These are phyloP conservation scores for Phytophthora pseudosyringae DNA, from an alignment of 352 stramenopile species.

Conservation along the genomic window DNA sequence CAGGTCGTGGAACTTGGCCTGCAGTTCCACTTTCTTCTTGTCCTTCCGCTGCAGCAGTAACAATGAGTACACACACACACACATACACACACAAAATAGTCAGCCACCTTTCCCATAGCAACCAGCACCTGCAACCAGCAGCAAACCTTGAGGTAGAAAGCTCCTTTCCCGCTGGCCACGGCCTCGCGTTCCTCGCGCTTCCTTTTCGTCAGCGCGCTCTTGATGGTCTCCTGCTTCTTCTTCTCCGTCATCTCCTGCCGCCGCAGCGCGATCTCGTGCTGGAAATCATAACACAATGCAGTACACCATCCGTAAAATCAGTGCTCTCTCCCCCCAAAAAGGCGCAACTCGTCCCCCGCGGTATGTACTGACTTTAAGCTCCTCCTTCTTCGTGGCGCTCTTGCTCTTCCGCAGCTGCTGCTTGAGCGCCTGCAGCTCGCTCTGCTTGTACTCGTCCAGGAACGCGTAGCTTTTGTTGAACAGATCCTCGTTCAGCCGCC, in stretches of 20 bases:
- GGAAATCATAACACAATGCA: conserved; percentile 1
- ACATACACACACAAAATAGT: neutral
- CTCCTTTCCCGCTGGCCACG: conserved; percentile 90
- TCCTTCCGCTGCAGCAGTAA: conserved; percentile 76
- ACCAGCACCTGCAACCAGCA: neutral
- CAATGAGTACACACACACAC: too few species aligned
- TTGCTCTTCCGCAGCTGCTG: conserved; percentile 78
- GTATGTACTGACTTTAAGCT: conserved; percentile 70
- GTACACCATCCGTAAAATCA: conserved; percentile 4
- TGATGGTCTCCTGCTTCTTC: conserved; percentile 79
- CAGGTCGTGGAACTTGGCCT: conserved; percentile 92
- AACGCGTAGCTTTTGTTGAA: conserved; percentile 91
- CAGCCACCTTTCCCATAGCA: neutral
- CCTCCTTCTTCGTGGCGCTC: conserved; percentile 69
- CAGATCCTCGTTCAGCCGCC: conserved; percentile 90
- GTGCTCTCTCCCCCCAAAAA: neutral
- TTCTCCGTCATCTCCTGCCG: conserved; percentile 77
- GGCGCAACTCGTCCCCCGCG: neutral
- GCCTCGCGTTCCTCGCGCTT: conserved; percentile 90
- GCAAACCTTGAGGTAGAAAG: conserved; percentile 90
- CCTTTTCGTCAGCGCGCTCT: conserved; percentile 70
- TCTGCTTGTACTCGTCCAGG: conserved; percentile 89
- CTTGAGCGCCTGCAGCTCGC: conserved; percentile 87
- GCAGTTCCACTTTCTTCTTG: conserved; percentile 91
- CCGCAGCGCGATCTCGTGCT: conserved; percentile 75